These are phyloP conservation scores for Stephanocyclus meneghinianus DNA, from an alignment of 352 stramenopile genomes.

Conservation along the genomic window DNA sequence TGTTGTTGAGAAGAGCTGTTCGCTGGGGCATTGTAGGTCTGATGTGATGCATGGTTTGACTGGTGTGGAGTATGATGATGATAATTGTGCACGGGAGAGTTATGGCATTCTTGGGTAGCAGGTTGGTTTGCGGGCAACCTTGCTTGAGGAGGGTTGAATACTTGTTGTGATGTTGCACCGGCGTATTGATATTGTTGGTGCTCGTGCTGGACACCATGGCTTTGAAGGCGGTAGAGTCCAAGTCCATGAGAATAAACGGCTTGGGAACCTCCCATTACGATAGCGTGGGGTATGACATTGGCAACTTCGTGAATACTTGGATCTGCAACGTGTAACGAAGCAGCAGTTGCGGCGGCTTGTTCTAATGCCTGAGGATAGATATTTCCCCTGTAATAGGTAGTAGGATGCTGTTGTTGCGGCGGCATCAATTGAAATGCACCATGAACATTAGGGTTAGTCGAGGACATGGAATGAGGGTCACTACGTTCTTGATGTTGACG, in stretches of 20 bases:
- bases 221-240: not conserved
- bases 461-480: constrained; percentile 12
- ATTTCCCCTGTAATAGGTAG: constrained; percentile 16
- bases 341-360: constrained; percentile 19
- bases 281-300: constrained; percentile 19
- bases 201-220: not conserved
- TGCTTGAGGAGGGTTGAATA: constrained; percentile 10
- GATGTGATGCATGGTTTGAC: not conserved
- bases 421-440: not conserved
- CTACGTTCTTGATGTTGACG: constrained; percentile 40
- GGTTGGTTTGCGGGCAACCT: constrained; percentile 1
- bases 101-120: constrained; percentile 2
- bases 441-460: not conserved
- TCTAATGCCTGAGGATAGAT: constrained; percentile 12
- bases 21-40: not conserved
- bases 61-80: not conserved
- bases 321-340: constrained; percentile 19
- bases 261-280: not conserved
- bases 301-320: constrained; percentile 30
- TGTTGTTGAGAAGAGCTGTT: not conserved
- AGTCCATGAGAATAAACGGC: not conserved
- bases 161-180: constrained; percentile 1
- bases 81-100: constrained; percentile 2
- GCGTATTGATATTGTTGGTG: not conserved
- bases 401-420: constrained; percentile 4